phyloP scores from a whole-genome alignment of 192 early-diverging fungal species.

The Thoreauomyces humboldtii region DNA sequence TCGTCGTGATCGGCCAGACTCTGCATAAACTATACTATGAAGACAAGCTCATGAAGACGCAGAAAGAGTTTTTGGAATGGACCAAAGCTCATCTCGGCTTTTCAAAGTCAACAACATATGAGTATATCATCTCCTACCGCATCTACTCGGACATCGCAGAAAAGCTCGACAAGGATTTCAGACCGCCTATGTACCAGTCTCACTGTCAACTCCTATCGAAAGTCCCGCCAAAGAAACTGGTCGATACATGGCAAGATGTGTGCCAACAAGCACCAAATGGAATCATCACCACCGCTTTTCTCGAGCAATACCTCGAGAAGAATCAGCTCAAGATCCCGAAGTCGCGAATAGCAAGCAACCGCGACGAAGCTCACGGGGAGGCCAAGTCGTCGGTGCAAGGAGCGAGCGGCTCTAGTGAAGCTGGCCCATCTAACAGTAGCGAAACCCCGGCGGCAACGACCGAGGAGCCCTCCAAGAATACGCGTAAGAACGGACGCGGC shows the following conservation, averaged over 20 bases:
- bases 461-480: too few relatives aligned
- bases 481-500: neutral
- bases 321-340: constrained; percentile 29
- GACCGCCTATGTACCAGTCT: constrained; percentile 52
- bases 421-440: neutral
- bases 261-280: constrained; percentile 42
- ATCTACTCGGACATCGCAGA: constrained; percentile 52
- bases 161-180: constrained; percentile 36
- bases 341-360: constrained; percentile 15
- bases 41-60: constrained; percentile 52
- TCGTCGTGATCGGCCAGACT: constrained; percentile 55
- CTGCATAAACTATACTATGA: constrained; percentile 55
- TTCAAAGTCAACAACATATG: constrained; percentile 57
- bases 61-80: constrained; percentile 57
- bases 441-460: too few relatives aligned
- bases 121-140: constrained; percentile 54
- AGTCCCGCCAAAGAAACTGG: constrained; percentile 49
- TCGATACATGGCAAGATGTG: constrained; percentile 50
- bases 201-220: constrained; percentile 58
- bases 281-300: constrained; percentile 51
- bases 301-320: constrained; percentile 38
- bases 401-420: neutral
- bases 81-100: constrained; percentile 53
- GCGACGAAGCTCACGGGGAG: neutral
- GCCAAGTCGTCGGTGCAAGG: neutral